phyloP scores from a whole-genome alignment of 1,284 basidiomycete genomes.

The Phaffia rhodozyma region DNA sequence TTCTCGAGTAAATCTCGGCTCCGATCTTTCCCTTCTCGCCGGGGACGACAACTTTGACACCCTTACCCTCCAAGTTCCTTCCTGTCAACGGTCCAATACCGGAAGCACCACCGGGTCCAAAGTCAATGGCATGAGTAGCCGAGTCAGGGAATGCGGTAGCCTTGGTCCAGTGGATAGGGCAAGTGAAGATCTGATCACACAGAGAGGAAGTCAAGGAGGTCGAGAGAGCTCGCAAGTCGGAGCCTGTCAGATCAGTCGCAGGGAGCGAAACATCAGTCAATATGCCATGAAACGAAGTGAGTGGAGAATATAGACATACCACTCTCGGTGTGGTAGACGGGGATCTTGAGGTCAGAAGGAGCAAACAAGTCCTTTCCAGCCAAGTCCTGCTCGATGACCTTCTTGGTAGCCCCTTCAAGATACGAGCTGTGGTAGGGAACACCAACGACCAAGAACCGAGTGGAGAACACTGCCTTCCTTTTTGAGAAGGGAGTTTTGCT shows the following conservation, averaged over 20 bases:
- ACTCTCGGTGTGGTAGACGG: slow-evolving; percentile 85
- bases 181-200: slow-evolving; percentile 85
- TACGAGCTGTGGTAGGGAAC: slow-evolving; percentile 93
- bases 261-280: slow-evolving; percentile 12
- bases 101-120: slow-evolving; percentile 85
- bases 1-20: slow-evolving; percentile 66
- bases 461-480: slow-evolving; percentile 84
- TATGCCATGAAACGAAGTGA: slow-evolving; percentile 1
- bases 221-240: slow-evolving; percentile 57
- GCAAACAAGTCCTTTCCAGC: slow-evolving; percentile 68
- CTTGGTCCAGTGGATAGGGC: slow-evolving; percentile 82
- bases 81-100: slow-evolving; percentile 87
- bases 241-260: slow-evolving; percentile 43
- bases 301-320: slow-evolving; percentile 43
- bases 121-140: slow-evolving; percentile 90
- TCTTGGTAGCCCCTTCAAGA: slow-evolving; percentile 62
- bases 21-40: slow-evolving; percentile 77
- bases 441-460: slow-evolving; percentile 84
- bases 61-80: slow-evolving; percentile 82
- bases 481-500: slow-evolving; percentile 88
- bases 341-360: slow-evolving; percentile 59
- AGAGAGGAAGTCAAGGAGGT: slow-evolving; percentile 66
- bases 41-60: slow-evolving; percentile 73
- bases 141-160: slow-evolving; percentile 77
- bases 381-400: slow-evolving; percentile 62